Evolutionary conservation across 306 rosid genomes (phyloP), one percentile per base, ranked within the genome.

Genomic region (Crataegus laevigata): DNA sequence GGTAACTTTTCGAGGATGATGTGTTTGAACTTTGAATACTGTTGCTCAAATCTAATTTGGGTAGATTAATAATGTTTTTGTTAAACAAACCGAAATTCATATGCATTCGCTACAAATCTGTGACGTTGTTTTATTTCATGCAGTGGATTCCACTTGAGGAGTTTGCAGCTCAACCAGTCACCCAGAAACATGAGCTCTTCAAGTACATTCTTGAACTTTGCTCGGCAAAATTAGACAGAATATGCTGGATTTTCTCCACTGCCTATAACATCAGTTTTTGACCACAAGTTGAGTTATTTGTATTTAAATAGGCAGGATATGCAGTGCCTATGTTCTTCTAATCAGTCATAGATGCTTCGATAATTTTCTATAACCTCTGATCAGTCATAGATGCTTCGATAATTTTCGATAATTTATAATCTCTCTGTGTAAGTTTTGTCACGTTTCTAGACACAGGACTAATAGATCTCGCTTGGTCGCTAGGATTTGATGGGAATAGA

Each of bases 71-170:
- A 36, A 36, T 36, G 40, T 36, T 36, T 36, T 36, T 36, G 40
- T 36, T 36, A 36, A 36, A 36, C 40, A 36, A 1, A 36, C 40
- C 0, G 40, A 36, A 36, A 36, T 36, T 36, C 40, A 1, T 36
- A 7, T n/a, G 24, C 61, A 55, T 55, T 55, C 6, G 10, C 61
- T n/a, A 57, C 15, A 60, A 60, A 12, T 60, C 28, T 26, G 28
- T 22, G 68, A 24, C 22, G 18, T 63, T 63, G 22, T 30, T 29
- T 43, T 58, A 14, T 11, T 52, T 47, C 38, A 68, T 77, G 85
- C 85, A 94, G 96, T 94, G 96, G 97, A 90, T 94, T 89, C 83
- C 89, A 64, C 83, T 87, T 65, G 89, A 88, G 77, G 93, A 92
- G 70, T 94, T 82, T 58, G 85, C 77, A 72, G 83, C 87, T 63